These are phyloP conservation scores for Calocybe gangraenosa DNA, from an alignment of 768 basidiomycete genomes.

Conservation along the genomic window DNA sequence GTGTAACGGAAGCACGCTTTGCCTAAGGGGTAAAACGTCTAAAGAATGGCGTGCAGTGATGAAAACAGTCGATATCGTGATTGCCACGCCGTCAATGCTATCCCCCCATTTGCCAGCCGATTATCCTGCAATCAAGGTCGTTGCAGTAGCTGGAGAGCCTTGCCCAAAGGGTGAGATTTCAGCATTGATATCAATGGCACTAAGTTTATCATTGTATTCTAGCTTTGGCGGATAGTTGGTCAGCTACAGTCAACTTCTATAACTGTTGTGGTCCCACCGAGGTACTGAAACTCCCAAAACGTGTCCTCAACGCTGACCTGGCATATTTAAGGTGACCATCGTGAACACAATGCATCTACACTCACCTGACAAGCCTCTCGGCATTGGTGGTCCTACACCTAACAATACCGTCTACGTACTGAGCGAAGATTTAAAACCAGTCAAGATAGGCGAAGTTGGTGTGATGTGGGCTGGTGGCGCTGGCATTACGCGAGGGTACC, in stretches of 20 bases:
- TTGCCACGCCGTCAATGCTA: constrained; percentile 49
- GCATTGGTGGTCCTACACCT: constrained; percentile 7
- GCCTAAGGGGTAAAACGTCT: constrained; percentile 44
- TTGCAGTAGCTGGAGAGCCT: constrained; percentile 20
- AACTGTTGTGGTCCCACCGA: constrained; percentile 47
- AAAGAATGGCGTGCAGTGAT: constrained; percentile 45
- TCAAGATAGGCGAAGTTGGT: constrained; percentile 30
- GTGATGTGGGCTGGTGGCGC: constrained; percentile 57
- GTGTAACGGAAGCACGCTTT: constrained; percentile 46
- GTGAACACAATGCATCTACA: constrained; percentile 47
- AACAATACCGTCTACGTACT: constrained; percentile 23
- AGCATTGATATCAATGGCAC: not conserved
- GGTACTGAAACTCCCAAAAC: not conserved
- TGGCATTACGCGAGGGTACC: constrained; percentile 51
- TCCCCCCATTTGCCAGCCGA: constrained; percentile 3
- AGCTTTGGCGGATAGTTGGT: constrained; percentile 39
- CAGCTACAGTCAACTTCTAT: constrained; percentile 31
- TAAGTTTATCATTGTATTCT: not conserved
- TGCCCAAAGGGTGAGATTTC: constrained; percentile 37
- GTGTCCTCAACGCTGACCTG: not conserved
- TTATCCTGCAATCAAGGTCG: not conserved
- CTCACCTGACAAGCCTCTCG: constrained; percentile 28
- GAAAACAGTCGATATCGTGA: constrained; percentile 47
- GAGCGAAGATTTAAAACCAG: constrained; percentile 31
- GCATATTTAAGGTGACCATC: constrained; percentile 36